phyloP scores from a whole-genome alignment of 441 rosid genomes.

The Corymbia calophylla region DNA sequence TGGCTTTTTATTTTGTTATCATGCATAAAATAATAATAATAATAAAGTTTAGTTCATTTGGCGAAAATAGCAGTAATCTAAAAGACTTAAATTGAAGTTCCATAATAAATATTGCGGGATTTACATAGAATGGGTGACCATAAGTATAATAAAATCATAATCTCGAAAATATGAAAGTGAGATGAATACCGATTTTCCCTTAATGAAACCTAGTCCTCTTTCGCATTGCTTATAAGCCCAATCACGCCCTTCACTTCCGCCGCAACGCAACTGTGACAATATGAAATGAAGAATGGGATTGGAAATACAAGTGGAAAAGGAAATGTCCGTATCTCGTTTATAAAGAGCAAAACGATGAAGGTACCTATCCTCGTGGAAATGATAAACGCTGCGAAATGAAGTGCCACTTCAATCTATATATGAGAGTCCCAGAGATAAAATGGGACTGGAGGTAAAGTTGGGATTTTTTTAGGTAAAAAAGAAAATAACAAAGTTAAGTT shows the following conservation, averaged over 20 bases:
- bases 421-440: neutral
- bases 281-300: neutral
- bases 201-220: neutral
- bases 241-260: neutral
- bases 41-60: no score
- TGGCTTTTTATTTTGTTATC: neutral
- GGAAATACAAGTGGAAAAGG: neutral
- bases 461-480: no score
- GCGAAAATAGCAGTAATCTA: no score
- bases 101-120: no score
- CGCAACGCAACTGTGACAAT: neutral
- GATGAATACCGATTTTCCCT: no score
- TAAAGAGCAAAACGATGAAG: neutral
- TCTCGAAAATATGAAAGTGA: no score
- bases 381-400: neutral
- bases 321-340: neutral
- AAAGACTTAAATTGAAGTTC: no score
- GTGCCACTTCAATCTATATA: neutral
- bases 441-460: neutral
- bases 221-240: neutral
- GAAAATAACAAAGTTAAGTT: no score
- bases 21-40: neutral
- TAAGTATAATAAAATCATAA: no score
- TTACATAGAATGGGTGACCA: no score
- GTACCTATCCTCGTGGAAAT: neutral